Conservation (phyloP, 2,329 filamentous ascomycete genomes). For the Colletotrichum liriopes region DNA sequence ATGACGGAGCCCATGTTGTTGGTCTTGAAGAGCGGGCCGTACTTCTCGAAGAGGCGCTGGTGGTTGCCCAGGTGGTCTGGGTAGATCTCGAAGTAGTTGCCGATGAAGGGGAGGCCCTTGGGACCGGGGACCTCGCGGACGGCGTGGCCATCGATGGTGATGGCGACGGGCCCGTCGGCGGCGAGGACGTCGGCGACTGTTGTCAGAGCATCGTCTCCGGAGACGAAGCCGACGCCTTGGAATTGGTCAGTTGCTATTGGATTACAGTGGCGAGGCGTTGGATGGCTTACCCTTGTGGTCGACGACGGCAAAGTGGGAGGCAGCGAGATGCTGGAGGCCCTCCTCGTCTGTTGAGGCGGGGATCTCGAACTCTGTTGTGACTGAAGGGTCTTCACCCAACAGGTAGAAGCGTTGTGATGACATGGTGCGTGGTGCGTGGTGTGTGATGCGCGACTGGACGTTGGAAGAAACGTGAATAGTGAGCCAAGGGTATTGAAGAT, state of each 20-base stretch:
- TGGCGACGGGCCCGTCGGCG: conserved; percentile 53
- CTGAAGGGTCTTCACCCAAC: conserved; percentile 57
- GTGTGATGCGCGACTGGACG: background rate
- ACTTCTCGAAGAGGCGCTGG: conserved; percentile 67
- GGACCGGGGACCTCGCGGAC: conserved; percentile 68
- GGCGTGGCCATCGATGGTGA: conserved; percentile 65
- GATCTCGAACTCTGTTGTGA: conserved; percentile 56
- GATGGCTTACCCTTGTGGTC: conserved; percentile 54
- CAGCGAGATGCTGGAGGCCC: conserved; percentile 57
- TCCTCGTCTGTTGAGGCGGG: conserved; percentile 53
- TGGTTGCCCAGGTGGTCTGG: conserved; percentile 73
- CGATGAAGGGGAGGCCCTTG: conserved; percentile 63
- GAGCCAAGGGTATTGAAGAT: background rate
- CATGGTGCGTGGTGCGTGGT: conserved; percentile 47
- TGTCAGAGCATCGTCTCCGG: conserved; percentile 50
- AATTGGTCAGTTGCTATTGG: background rate
- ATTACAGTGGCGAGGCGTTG: background rate
- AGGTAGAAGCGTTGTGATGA: conserved; percentile 59
- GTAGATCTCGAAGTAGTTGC: conserved; percentile 69
- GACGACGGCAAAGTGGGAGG: conserved; percentile 61
- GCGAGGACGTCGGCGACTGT: conserved; percentile 55
- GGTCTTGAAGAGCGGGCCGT: conserved; percentile 67
- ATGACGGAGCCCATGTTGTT: conserved; percentile 65
- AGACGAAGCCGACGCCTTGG: conserved; percentile 57
- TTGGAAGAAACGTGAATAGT: background rate